A percentile compares a stretch with the other conserved stretches of the same genome.
Conservation (phyloP, 305 asterid species). For the Rubia balearica region DNA sequence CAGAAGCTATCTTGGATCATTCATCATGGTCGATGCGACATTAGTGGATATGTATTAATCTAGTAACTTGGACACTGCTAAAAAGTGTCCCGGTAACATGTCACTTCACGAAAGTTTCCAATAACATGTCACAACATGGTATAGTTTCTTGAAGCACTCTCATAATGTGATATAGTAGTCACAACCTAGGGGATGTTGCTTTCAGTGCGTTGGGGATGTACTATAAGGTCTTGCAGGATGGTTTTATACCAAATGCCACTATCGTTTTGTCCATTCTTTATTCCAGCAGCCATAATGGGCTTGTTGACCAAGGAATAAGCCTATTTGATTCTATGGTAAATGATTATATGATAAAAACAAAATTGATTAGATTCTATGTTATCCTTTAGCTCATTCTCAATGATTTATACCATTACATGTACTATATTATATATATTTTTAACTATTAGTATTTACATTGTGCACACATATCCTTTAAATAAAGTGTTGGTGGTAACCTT, state of each 20-base stretch:
- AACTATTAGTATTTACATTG: no score
- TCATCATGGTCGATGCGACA: constrained; percentile 56
- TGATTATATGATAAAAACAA: constrained; percentile 51
- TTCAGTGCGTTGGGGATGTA: constrained; percentile 36
- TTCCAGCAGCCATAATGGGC: constrained; percentile 78
- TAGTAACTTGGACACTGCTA: constrained; percentile 55
- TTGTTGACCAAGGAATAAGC: constrained; percentile 50
- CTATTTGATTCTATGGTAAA: constrained; percentile 63
- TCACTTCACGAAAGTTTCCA: neutral
- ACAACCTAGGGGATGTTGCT: constrained; percentile 64
- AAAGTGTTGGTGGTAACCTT: no score
- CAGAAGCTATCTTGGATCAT: constrained; percentile 50
- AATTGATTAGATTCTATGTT: constrained; percentile 7
- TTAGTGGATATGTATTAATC: constrained; percentile 83
- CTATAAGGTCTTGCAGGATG: constrained; percentile 35
- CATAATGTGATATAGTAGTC: constrained; percentile 66
- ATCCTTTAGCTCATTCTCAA: no score
- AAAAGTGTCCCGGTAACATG: constrained; percentile 60
- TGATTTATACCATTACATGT: no score
- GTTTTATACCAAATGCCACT: constrained; percentile 48
- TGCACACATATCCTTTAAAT: no score
- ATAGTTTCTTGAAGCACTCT: constrained; percentile 71
- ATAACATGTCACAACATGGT: constrained; percentile 31
- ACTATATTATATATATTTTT: no score
- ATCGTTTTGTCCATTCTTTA: constrained; percentile 50